Evolutionary conservation across 192 early-diverging fungal species (phyloP), one percentile per base, ranked within the genome.

Genomic region (Dimargaris cristalligena): DNA sequence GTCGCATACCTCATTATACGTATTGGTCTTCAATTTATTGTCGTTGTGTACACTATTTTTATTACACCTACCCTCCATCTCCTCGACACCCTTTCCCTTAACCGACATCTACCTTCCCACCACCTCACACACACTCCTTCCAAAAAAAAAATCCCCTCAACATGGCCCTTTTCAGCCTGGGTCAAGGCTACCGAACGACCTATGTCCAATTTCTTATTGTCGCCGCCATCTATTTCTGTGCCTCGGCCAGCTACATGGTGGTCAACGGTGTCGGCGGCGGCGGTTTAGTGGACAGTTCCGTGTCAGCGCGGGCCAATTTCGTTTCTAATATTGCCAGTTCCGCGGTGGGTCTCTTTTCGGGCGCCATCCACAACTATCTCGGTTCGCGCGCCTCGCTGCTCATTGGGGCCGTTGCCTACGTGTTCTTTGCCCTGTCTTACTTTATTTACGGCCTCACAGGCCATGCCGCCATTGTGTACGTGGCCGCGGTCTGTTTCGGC

Each of bases 181-280:
- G 33, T n/a, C 20, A 38, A 25, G 34, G n/a, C 22, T 31, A 25
- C 16, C 55, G 55, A n/a, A 38, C 55, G 34, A 57, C 55, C 18
- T 57, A 57, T 26, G 32, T 26, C 32, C 55, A 57, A 35, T 57
- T 57, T 26, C 13, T 57, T 16, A 57, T 57, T 3, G 33, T 57
- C 11, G 55, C 35, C 8, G 22, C 32, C 13, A 57, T 34, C 16
- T 57, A 31, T 38, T 57, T 57, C 33, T 57, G 30, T 34, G 55
- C 55, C 34, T 34, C 34, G 1, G 30, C 34, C 2, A 35, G 33
- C 38, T 57, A 35, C 22, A 4, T 57, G 3, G 38, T 57, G 23
- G 35, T 57, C 34, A 57, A 57, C 33, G 55, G 32, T 9, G 55
- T 57, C 4, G 55, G 55, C 22, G 55, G 55, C 26, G 55, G 55